These are phyloP conservation scores for Penicillium odoratum DNA, from an alignment of 495 filamentous ascomycete genomes.

Conservation along the genomic window DNA sequence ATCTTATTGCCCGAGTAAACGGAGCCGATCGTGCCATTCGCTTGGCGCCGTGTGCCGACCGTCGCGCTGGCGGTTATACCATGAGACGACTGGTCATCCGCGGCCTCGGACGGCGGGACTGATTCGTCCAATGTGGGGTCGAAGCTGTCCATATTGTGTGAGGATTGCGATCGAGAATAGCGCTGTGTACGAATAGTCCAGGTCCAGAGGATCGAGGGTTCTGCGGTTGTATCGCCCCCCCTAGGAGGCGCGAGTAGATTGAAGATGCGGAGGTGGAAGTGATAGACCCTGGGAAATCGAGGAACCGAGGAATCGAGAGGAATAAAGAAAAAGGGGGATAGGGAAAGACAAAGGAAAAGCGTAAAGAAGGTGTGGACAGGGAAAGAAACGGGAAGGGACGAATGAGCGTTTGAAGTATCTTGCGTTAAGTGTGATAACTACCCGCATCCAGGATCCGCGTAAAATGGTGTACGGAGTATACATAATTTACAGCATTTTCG, in stretches of 20 bases:
- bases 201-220: constrained; percentile 12
- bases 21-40: constrained; percentile 64
- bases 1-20: constrained; percentile 91
- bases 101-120: constrained; percentile 42
- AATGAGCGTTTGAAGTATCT: constrained; percentile 16
- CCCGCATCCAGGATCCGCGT: constrained; percentile 21
- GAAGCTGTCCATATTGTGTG: constrained; percentile 40
- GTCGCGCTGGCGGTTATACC: constrained; percentile 54
- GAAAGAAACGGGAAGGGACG: constrained; percentile 22
- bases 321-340: constrained; percentile 12
- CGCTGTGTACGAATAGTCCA: background rate
- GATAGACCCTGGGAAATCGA: background rate
- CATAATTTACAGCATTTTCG: background rate
- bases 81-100: constrained; percentile 48
- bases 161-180: constrained; percentile 8
- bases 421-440: constrained; percentile 24
- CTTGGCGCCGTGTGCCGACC: constrained; percentile 62
- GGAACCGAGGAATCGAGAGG: background rate
- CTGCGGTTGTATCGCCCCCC: constrained; percentile 19
- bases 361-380: constrained; percentile 9
- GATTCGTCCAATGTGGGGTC: constrained; percentile 49
- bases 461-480: background rate
- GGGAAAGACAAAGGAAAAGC: constrained; percentile 17
- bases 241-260: constrained; percentile 24
- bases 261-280: constrained; percentile 7